Evolutionary conservation across 768 basidiomycete species (phyloP), one percentile per base, ranked within the genome.

Genomic region (Tulasnella sp.): DNA sequence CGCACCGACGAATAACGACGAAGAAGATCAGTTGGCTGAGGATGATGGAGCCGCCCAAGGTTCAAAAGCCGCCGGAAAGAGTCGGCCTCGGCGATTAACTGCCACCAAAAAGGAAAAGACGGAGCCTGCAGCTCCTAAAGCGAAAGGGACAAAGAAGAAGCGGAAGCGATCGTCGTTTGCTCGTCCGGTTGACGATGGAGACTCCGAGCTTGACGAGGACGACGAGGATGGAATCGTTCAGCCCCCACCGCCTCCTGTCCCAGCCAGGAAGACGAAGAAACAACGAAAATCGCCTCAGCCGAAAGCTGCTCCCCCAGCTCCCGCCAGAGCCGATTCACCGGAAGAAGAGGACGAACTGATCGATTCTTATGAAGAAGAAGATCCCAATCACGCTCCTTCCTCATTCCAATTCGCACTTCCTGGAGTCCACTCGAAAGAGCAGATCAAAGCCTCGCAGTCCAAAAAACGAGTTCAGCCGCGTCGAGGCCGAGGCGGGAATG

Each of bases 121-220:
- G 74, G 46, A 42, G 41, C 41, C n/a, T 40, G 31, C 74, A 14
- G 24, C 74, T 22, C 74, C 74, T 37, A 42, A 42, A 34, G 34
- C 41, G 2, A 42, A 42, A 48, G 40, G 12, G 28, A 75, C 40
- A 75, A 69, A 37, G 34, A 75, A 75, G 40, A 75, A 75, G 74
- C 40, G 46, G 31, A 75, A 48, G 74, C 41, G 74, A 41, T 75
- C 74, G 1, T 48, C 46, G 22, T 75, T 42, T 40, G 46, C 41
- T 44, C 74, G 74, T 14, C 74, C 74, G 24, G 74, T 75, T 31
- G 41, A 75, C 18, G 74, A 75, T 40, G 74, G 74, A 28, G 74
- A 75, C 40, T 75, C 74, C 1, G 74, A 75, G 46, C 74, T 75
- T 11, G 74, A 75, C 31, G 74, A 75, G 31, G 74, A 74, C 73